Base-by-base conservation (phyloP, 2,329 filamentous ascomycete genomes). In the Calonectria crousiana region DNA sequence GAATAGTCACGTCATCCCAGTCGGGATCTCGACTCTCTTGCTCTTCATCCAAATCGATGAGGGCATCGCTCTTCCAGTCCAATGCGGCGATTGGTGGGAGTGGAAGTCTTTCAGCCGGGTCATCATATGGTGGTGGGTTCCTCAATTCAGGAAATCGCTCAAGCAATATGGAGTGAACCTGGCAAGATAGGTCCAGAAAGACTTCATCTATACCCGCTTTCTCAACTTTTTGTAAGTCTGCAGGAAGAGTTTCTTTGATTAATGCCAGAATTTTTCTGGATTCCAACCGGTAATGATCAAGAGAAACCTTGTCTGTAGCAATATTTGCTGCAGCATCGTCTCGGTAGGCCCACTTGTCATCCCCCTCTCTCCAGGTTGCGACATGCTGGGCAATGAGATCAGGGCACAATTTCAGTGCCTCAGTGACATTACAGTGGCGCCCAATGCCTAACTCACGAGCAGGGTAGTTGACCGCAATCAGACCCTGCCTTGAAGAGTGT, bases 181-280 rank as follows among this genome's bases (percentile, higher is more conserved):
- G 94, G 0, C 94, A 93, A 13, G 95, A 98, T 65, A 99, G 85
- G 84, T 99, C 97, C 74, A 98, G 87, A 82, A 98, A 99, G 11
- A 98, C 95, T 84, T 99, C 97, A 83, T 99, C 97, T 70, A 98
- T 94, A 81, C 95, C 93, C 23, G 96, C 97, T 83, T 98, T 99
- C 87, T 99, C 96, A 56, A 98, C 92, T 80, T 89, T 92, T 82
- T 95, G 94, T 75, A 92, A 83, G 53, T 90, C 84, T 0, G 89
- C 83, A 1, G 94, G 93, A 56, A 98, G 85, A 41, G 88, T 87
- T 6, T 94, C 93, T 82, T 95, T 96, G 82, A 98, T 94, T 71
- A 92, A 85, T 14, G 92, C 90, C 79, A 98, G 84, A 73, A 98
- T 98, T 85, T 90, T 94, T 75, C 95, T 90, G 23, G 95, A 97